Evolutionary conservation across 2,329 filamentous ascomycete genomes (phyloP).

Genomic region (Neopestalotiopsis sp.): DNA sequence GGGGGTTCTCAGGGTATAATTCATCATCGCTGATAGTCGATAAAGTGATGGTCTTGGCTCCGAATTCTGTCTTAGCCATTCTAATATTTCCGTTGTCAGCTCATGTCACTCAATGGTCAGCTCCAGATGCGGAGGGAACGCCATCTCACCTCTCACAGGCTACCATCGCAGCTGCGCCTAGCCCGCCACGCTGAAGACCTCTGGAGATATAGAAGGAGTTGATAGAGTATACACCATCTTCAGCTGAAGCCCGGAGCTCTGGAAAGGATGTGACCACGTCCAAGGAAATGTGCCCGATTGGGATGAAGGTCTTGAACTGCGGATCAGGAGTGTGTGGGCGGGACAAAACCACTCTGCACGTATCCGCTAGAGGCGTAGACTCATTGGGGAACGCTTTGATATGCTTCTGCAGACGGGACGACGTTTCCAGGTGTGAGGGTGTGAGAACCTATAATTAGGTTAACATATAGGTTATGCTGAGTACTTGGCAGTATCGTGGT

Average conservation of each 20-base stretch:
- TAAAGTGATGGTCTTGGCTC: slow-evolving; percentile 28
- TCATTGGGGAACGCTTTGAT: slow-evolving; percentile 24
- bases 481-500: not conserved
- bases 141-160: slow-evolving; percentile 26
- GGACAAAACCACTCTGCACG: slow-evolving; percentile 22
- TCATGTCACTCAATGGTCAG: not conserved
- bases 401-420: slow-evolving; percentile 28
- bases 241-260: slow-evolving; percentile 23
- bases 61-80: slow-evolving; percentile 28
- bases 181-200: slow-evolving; percentile 27
- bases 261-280: slow-evolving; percentile 25
- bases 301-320: slow-evolving; percentile 25
- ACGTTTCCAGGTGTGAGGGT: slow-evolving; percentile 15
- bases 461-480: not conserved
- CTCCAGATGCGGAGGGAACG: not conserved
- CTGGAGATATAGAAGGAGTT: slow-evolving; percentile 31
- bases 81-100: slow-evolving; percentile 17
- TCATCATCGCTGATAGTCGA: slow-evolving; percentile 29
- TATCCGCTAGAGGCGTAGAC: slow-evolving; percentile 22
- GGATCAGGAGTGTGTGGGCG: slow-evolving; percentile 25
- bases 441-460: slow-evolving; percentile 23
- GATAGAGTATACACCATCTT: slow-evolving; percentile 28
- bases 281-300: slow-evolving; percentile 38
- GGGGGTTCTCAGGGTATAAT: slow-evolving; percentile 22
- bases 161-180: slow-evolving; percentile 27